Percentiles rank a stretch among this genome's conserved stretches.
These are phyloP conservation scores for Yarrowia keelungensis DNA, from an alignment of 805 yeast genomes.

Conservation along the genomic window DNA sequence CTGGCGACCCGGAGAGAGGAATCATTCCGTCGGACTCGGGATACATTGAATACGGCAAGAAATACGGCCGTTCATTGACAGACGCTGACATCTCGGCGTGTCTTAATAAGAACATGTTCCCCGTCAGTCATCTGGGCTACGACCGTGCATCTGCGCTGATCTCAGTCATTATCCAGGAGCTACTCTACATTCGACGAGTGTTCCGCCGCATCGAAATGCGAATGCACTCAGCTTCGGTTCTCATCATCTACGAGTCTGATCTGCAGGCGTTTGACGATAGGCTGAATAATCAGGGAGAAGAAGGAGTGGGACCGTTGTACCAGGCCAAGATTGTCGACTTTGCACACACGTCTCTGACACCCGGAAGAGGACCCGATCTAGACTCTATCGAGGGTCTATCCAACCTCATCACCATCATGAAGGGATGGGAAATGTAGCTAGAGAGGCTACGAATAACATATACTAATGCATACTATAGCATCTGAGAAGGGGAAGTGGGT, in stretches of 20 bases:
- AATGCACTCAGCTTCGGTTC: conserved; percentile 72
- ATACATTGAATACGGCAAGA: conserved; percentile 65
- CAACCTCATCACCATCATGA: conserved; percentile 55
- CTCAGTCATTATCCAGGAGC: conserved; percentile 59
- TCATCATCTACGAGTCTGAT: conserved; percentile 79
- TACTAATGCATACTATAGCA: conserved; percentile 13
- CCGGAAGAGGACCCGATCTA: conserved; percentile 73
- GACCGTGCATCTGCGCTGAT: conserved; percentile 52
- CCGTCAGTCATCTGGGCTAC: conserved; percentile 40
- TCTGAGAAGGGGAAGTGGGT: background rate
- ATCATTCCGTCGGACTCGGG: conserved; percentile 11
- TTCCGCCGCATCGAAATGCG: conserved; percentile 67
- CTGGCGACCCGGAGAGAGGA: background rate
- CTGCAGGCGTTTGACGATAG: conserved; percentile 57
- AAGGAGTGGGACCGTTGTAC: conserved; percentile 56
- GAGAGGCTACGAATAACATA: background rate
- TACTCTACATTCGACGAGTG: conserved; percentile 71
- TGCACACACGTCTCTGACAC: conserved; percentile 77
- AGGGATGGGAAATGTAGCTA: conserved; percentile 14
- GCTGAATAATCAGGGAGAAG: conserved; percentile 46
- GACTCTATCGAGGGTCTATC: conserved; percentile 74
- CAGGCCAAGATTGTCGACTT: conserved; percentile 79
- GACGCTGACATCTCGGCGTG: conserved; percentile 9
- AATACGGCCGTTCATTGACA: conserved; percentile 69
- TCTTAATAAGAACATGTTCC: conserved; percentile 35